These are phyloP conservation scores for Monosporascus sp. DNA, from an alignment of 2,329 filamentous ascomycete genomes.

Conservation along the genomic window DNA sequence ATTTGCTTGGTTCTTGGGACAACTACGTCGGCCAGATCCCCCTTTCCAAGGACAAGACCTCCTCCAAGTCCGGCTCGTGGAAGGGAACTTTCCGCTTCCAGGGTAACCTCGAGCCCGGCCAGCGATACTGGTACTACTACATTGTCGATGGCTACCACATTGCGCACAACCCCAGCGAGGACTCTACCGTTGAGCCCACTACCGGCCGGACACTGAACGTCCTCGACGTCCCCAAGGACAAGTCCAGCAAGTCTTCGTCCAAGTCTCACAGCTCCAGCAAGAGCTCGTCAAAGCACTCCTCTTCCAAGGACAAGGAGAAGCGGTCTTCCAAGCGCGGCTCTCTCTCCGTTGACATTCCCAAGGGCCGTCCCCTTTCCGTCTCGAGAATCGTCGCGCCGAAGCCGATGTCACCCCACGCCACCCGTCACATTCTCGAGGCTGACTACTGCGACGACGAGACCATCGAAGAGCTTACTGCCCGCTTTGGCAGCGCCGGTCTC, in stretches of 20 bases:
- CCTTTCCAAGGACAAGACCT: conserved; percentile 79
- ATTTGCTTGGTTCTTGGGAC: conserved; percentile 97
- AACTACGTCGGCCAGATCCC: conserved; percentile 93
- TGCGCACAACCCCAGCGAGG: conserved; percentile 88
- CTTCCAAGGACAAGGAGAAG: conserved; percentile 36
- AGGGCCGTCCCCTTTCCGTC: conserved; percentile 81
- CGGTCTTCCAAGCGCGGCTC: conserved; percentile 44
- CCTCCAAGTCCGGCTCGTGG: conserved; percentile 86
- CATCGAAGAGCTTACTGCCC: conserved; percentile 73
- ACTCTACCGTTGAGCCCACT: conserved; percentile 89
- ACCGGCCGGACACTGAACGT: conserved; percentile 97
- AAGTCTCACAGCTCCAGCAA: conserved; percentile 43
- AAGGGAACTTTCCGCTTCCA: conserved; percentile 96
- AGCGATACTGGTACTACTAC: conserved; percentile 99
- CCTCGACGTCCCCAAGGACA: conserved; percentile 74
- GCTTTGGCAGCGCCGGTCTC: conserved; percentile 61
- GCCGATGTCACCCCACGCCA: conserved; percentile 82
- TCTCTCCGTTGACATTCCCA: conserved; percentile 66
- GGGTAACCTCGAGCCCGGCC: conserved; percentile 79
- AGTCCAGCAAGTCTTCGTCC: conserved; percentile 37
- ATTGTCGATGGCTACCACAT: conserved; percentile 99
- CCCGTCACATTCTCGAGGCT: conserved; percentile 77
- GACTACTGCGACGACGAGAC: conserved; percentile 70
- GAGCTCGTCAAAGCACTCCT: conserved; percentile 34
- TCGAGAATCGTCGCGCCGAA: conserved; percentile 89